These are phyloP conservation scores for Dipodascus albidus DNA, from an alignment of 805 yeast genomes.

Conservation along the genomic window DNA sequence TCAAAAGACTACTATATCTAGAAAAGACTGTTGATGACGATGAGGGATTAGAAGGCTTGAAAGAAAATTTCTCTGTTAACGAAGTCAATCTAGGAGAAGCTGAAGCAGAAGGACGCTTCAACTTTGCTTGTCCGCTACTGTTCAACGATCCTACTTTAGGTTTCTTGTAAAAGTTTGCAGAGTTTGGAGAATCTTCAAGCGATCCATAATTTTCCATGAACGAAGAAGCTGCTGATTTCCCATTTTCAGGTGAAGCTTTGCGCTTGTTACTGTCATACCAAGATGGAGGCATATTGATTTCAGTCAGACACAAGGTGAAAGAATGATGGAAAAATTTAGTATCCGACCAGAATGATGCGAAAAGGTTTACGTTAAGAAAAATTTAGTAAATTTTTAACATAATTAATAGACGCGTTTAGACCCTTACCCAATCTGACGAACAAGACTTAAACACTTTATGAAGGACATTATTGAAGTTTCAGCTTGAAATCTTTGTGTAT, in stretches of 20 bases:
- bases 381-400: neutral
- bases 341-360: too few species aligned
- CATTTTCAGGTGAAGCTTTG: neutral
- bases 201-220: neutral
- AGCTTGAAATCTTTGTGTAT: neutral
- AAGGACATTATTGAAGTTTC: neutral
- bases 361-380: too few species aligned
- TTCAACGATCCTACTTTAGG: constrained; percentile 2
- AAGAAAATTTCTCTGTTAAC: constrained; percentile 5
- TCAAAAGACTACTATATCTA: constrained; percentile 3
- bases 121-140: neutral
- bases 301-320: neutral
- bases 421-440: neutral
- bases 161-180: neutral
- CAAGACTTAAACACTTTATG: neutral
- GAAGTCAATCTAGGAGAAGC: constrained; percentile 1
- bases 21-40: constrained; percentile 6
- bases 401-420: neutral
- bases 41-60: neutral
- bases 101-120: constrained; percentile 1
- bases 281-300: neutral
- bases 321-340: too few species aligned
- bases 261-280: neutral
- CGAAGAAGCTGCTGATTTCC: neutral
- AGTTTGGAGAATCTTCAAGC: neutral